These are phyloP conservation scores for Piper betle DNA, from an alignment of 164 flowering plant genomes.

Conservation along the genomic window DNA sequence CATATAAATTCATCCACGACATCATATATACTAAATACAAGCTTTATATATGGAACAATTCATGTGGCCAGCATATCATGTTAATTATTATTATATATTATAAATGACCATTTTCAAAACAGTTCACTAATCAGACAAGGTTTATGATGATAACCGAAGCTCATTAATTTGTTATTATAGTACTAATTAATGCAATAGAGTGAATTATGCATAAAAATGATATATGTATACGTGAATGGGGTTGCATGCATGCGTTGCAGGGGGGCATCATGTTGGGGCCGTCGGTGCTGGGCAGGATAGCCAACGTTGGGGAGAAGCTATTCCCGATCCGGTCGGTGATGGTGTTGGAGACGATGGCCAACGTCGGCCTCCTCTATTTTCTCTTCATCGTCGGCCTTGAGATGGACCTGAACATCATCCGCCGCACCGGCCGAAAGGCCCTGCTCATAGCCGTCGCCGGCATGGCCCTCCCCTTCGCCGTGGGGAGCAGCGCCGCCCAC, in stretches of 20 bases:
- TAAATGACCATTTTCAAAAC: too few relatives aligned
- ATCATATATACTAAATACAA: too few relatives aligned
- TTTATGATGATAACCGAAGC: too few relatives aligned
- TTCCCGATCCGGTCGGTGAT: slow-evolving; percentile 15
- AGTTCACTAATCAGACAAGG: too few relatives aligned
- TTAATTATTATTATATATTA: too few relatives aligned
- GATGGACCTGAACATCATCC: slow-evolving; percentile 19
- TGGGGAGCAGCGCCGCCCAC: slow-evolving; percentile 12
- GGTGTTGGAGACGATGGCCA: slow-evolving; percentile 29
- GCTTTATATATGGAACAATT: too few relatives aligned
- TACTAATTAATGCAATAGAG: not conserved
- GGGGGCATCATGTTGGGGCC: slow-evolving; percentile 24
- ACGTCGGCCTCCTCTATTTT: slow-evolving; percentile 24
- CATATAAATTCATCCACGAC: too few relatives aligned
- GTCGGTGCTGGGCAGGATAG: slow-evolving; percentile 12
- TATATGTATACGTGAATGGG: not conserved
- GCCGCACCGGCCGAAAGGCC: slow-evolving; percentile 11
- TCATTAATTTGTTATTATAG: too few relatives aligned
- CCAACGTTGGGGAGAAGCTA: not conserved
- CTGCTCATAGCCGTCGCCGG: slow-evolving; percentile 19
- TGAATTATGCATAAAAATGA: not conserved
- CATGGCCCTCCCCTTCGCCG: slow-evolving; percentile 18
- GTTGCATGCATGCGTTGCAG: slow-evolving; percentile 5
- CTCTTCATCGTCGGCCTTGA: slow-evolving; percentile 24
- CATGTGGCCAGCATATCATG: too few relatives aligned